These are phyloP conservation scores for Suillus brevipes DNA, from an alignment of 768 basidiomycete species.

Conservation along the genomic window DNA sequence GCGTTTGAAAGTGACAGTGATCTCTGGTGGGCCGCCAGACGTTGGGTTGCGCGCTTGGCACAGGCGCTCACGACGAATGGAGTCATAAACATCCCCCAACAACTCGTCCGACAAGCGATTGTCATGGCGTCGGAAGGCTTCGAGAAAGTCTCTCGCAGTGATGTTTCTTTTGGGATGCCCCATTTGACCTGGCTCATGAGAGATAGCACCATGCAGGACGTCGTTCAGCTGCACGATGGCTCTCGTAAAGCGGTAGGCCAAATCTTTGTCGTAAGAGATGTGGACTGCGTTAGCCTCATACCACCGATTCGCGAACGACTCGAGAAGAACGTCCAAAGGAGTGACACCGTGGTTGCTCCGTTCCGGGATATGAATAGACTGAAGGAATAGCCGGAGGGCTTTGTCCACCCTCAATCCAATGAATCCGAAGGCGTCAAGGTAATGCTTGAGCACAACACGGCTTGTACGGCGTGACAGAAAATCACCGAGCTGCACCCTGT, in stretches of 20 bases:
- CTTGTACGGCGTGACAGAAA: constrained; percentile 77
- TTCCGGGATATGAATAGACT: constrained; percentile 70
- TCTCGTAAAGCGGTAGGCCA: constrained; percentile 73
- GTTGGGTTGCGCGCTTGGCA: constrained; percentile 63
- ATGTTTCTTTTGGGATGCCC: constrained; percentile 59
- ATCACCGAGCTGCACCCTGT: constrained; percentile 79
- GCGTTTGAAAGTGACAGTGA: constrained; percentile 69
- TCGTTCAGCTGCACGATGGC: constrained; percentile 90
- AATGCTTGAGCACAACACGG: constrained; percentile 76
- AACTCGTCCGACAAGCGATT: constrained; percentile 73
- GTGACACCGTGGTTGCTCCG: constrained; percentile 33
- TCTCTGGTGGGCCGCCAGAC: constrained; percentile 43
- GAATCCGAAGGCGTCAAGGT: constrained; percentile 87
- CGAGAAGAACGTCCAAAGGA: constrained; percentile 62
- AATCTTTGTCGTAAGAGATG: constrained; percentile 80
- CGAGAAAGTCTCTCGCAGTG: constrained; percentile 75
- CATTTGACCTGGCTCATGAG: constrained; percentile 58
- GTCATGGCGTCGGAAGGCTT: constrained; percentile 82
- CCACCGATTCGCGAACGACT: constrained; percentile 86
- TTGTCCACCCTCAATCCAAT: constrained; percentile 81
- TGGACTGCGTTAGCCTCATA: constrained; percentile 82
- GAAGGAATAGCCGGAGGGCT: constrained; percentile 85
- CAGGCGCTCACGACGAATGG: constrained; percentile 70
- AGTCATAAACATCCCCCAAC: constrained; percentile 75
- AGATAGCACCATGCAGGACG: constrained; percentile 73